phyloP scores from a whole-genome alignment of 2,329 filamentous ascomycete species.

The Zelopaecilomyces penicillatus region DNA sequence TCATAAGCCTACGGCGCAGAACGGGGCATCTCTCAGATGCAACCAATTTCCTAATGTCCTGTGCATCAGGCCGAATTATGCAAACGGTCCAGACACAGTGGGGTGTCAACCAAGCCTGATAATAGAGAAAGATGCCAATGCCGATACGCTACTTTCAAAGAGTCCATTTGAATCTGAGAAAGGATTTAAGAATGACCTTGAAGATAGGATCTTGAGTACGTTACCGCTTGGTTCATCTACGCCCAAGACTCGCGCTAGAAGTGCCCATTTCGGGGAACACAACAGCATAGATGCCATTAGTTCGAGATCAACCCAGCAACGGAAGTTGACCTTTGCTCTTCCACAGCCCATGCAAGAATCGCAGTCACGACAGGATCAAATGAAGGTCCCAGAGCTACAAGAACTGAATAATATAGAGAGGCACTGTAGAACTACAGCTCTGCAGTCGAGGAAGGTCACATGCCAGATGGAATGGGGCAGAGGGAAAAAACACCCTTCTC shows the following conservation, averaged over 20 bases:
- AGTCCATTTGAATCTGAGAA: slow-evolving; percentile 29
- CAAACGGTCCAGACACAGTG: background rate
- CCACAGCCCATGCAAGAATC: no score
- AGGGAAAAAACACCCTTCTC: slow-evolving; percentile 37
- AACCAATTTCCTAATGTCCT: slow-evolving; percentile 21
- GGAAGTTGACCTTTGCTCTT: no score
- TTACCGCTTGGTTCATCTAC: slow-evolving; percentile 31
- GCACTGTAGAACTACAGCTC: no score
- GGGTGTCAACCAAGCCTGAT: background rate
- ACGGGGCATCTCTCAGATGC: slow-evolving; percentile 20
- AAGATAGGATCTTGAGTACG: slow-evolving; percentile 28
- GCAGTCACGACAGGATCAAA: background rate
- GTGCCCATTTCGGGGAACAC: background rate
- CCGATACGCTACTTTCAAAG: background rate
- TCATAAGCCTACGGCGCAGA: slow-evolving; percentile 21
- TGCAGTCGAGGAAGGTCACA: no score
- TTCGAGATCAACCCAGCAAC: no score
- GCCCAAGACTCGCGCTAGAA: slow-evolving; percentile 21
- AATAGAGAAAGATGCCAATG: background rate
- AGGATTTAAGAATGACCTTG: slow-evolving; percentile 29
- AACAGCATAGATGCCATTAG: no score
- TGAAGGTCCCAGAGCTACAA: background rate
- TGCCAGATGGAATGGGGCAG: no score
- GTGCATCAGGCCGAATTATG: slow-evolving; percentile 16
- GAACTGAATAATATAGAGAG: no score